Evolutionary conservation across 805 yeast species (phyloP), one percentile per base, ranked within the genome.

Genomic region (Zygosaccharomyces gambellarensis): DNA sequence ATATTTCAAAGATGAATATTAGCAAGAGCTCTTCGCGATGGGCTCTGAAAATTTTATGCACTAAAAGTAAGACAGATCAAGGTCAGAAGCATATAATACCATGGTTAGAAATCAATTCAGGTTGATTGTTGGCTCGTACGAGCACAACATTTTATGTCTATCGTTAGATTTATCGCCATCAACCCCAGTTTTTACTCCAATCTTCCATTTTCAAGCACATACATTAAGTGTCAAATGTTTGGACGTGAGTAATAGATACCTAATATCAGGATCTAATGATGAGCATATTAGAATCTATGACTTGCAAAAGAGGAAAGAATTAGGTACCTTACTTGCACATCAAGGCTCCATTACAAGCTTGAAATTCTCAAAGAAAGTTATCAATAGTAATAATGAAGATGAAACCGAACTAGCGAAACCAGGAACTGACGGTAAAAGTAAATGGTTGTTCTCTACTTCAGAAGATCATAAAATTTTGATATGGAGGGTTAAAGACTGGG

Each of bases 401-500:
- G 56, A 56, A 23, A 62, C 53, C 12, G 54, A 50, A 22, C 50
- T 50, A 23, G 50, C 43, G 1, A 49, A 28, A 8, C 49, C 56
- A 5, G 50, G 77, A 47, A 69, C 75, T n/a, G 90, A 54, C 10
- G 51, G 43, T 30, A 55, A 54, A 14, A 61, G 59, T 39, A 89
- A 84, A 62, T 94, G 99, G 99, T 75, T 94, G 31, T 70, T 94
- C 23, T 85, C 95, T 10, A 96, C 94, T 0, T 86, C 90, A 2
- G 96, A 87, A 39, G 98, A 94, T 65, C 95, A 97, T 22, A 84
- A 82, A 51, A 82, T 94, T 42, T 80, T 89, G 46, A 78, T 94
- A 38, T 94, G 99, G 99, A 77, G 98, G 67, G 86, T 94, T 3
- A 89, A 87, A 66, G 99, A 94, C 70, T 94, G 99, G 99, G 98